Percentiles rank a stretch among this genome's conserved stretches.
Conservation (phyloP, 371 early-diverging fungal species). For the Apophysomyces sp. region DNA sequence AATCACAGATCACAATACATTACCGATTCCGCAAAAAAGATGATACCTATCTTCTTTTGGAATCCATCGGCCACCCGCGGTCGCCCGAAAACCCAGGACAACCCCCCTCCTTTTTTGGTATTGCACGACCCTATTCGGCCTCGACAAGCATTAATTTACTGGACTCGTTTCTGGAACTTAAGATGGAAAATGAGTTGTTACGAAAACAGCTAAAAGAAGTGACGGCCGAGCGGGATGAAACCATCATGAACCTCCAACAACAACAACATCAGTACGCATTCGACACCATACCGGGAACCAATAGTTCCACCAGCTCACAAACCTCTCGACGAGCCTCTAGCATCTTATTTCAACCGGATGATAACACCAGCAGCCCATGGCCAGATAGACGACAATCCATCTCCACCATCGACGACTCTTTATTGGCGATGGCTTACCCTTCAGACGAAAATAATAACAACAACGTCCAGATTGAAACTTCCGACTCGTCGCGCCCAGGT, state of each 20-base stretch:
- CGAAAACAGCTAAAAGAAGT: conserved; percentile 11
- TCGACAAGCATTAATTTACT: conserved; percentile 27
- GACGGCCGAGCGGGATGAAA: conserved; percentile 1
- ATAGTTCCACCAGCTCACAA: not conserved
- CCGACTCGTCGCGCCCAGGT: not conserved
- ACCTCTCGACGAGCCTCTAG: not conserved
- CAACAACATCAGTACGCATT: too few species aligned
- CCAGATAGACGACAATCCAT: not conserved
- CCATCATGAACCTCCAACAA: not conserved
- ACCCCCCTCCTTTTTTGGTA: conserved; percentile 46
- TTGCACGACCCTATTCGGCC: conserved; percentile 51
- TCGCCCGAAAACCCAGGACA: conserved; percentile 4
- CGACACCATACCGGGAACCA: not conserved
- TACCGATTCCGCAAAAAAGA: conserved; percentile 56
- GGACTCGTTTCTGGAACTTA: conserved; percentile 56
- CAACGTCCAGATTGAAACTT: too few species aligned
- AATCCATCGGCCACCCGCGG: conserved; percentile 48
- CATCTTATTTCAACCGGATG: not conserved
- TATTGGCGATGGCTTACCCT: not conserved
- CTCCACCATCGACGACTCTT: not conserved
- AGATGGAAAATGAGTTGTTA: conserved; percentile 56
- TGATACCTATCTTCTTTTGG: conserved; percentile 45
- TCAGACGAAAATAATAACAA: not conserved
- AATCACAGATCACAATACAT: conserved; percentile 39
- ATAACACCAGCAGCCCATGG: not conserved